Conservation (phyloP, 257 asterid genomes). For the Anisodus acutangulus region DNA sequence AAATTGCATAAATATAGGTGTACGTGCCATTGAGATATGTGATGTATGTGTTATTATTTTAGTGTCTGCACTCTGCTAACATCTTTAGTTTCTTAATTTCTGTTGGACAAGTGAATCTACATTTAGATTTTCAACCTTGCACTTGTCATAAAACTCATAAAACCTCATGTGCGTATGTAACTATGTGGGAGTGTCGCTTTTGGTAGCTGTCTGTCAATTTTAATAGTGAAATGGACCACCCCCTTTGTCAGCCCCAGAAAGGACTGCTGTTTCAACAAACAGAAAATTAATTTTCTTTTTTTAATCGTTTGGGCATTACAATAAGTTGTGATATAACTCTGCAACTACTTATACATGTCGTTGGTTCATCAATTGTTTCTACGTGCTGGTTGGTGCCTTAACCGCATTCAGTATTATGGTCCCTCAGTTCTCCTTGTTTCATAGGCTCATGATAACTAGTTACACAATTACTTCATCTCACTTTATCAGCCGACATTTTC, state of each 20-base stretch:
- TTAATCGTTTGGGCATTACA: background rate
- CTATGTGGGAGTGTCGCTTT: conserved; percentile 19
- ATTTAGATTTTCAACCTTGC: background rate
- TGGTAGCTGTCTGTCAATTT: conserved; percentile 34
- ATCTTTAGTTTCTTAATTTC: background rate
- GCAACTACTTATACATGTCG: conserved; percentile 29
- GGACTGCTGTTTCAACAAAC: background rate
- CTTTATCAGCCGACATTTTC: conserved; percentile 18
- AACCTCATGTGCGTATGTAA: conserved; percentile 28
- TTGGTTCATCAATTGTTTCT: conserved; percentile 36
- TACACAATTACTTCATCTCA: background rate
- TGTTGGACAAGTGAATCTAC: conserved; percentile 25
- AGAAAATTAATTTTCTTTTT: background rate
- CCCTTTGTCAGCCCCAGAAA: background rate
- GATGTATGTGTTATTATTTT: background rate
- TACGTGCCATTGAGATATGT: background rate
- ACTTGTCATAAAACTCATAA: conserved; percentile 26
- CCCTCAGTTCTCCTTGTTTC: background rate
- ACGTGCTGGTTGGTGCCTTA: conserved; percentile 58
- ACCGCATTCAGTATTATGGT: conserved; percentile 36
- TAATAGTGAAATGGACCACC: conserved; percentile 26
- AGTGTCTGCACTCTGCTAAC: background rate
- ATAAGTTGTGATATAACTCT: conserved; percentile 27
- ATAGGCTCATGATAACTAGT: background rate
- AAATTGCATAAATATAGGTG: too few species aligned